Evolutionary conservation across 2,329 filamentous ascomycete genomes (phyloP).

Genomic region (Aspergillus hiratsukae): DNA sequence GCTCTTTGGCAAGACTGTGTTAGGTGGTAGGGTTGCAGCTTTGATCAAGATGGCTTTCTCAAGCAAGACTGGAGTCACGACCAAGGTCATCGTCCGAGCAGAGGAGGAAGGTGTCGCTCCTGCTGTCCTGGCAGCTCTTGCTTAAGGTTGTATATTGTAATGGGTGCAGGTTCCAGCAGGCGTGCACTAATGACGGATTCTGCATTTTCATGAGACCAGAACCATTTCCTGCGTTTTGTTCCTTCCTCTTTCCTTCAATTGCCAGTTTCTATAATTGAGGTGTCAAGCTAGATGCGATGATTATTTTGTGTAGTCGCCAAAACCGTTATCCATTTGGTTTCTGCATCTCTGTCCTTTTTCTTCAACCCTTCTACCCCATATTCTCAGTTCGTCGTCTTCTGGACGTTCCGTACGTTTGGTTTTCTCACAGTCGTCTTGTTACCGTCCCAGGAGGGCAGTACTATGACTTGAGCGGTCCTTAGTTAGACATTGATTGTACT

Average conservation of each 20-base stretch:
- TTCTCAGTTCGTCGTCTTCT: background rate
- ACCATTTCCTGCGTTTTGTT: slow-evolving; percentile 12
- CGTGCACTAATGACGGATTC: slow-evolving; percentile 15
- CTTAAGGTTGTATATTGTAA: slow-evolving; percentile 49
- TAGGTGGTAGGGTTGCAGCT: slow-evolving; percentile 81
- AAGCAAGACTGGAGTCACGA: slow-evolving; percentile 87
- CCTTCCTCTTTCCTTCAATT: slow-evolving; percentile 6
- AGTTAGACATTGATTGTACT: background rate
- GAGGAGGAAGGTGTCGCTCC: slow-evolving; percentile 90
- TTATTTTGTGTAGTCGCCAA: slow-evolving; percentile 18
- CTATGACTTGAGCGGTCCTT: background rate
- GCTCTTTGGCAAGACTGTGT: slow-evolving; percentile 90
- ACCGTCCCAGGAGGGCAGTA: background rate
- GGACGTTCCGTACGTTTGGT: background rate
- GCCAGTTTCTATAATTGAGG: slow-evolving; percentile 15
- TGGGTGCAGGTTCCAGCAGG: slow-evolving; percentile 12
- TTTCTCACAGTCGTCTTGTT: background rate
- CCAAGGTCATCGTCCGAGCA: slow-evolving; percentile 86
- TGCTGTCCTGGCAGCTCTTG: slow-evolving; percentile 77
- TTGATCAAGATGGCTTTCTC: slow-evolving; percentile 91
- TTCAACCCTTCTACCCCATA: background rate
- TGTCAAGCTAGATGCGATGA: slow-evolving; percentile 19
- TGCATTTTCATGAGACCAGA: slow-evolving; percentile 20
- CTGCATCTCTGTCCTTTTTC: background rate
- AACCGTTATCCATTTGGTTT: slow-evolving; percentile 1